Evolutionary conservation across 1,284 basidiomycete species (phyloP).

Genomic region (Exobasidium cylindrosporum): DNA sequence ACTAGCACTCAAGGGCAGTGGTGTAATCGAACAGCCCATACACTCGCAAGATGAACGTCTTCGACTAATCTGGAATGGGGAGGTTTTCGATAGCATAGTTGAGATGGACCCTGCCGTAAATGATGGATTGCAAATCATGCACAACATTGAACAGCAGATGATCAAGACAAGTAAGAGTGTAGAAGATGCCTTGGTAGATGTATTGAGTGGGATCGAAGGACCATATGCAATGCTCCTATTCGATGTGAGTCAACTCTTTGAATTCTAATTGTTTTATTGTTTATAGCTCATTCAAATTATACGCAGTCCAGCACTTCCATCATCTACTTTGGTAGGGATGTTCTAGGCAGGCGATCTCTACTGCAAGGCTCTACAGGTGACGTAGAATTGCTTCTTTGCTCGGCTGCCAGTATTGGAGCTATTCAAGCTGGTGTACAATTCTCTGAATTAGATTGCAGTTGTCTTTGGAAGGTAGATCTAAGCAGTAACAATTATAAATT

Average conservation of each 20-base stretch:
- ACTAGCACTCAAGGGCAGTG: conserved; percentile 40
- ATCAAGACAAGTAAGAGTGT: neutral
- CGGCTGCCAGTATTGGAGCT: conserved; percentile 2
- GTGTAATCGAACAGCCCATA: conserved; percentile 35
- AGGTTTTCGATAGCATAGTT: conserved; percentile 33
- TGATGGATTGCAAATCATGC: conserved; percentile 32
- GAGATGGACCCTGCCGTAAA: conserved; percentile 19
- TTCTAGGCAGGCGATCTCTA: conserved; percentile 84
- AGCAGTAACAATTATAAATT: conserved; percentile 58
- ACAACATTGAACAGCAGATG: conserved; percentile 9
- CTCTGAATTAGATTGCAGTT: conserved; percentile 66
- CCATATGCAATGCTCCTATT: conserved; percentile 47
- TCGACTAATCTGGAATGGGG: conserved; percentile 47
- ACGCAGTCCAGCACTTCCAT: conserved; percentile 42
- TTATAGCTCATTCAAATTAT: too few species aligned
- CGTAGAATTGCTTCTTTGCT: neutral
- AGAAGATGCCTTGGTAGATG: neutral
- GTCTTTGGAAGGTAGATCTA: conserved; percentile 58
- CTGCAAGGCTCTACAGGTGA: conserved; percentile 58
- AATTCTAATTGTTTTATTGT: too few species aligned
- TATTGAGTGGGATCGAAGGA: conserved; percentile 34
- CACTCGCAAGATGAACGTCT: conserved; percentile 17
- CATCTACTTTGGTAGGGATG: conserved; percentile 80
- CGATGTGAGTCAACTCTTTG: conserved; percentile 29
- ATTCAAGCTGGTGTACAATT: conserved; percentile 46